Conservation (phyloP, 768 basidiomycete genomes). For the Royoungia palumana region DNA sequence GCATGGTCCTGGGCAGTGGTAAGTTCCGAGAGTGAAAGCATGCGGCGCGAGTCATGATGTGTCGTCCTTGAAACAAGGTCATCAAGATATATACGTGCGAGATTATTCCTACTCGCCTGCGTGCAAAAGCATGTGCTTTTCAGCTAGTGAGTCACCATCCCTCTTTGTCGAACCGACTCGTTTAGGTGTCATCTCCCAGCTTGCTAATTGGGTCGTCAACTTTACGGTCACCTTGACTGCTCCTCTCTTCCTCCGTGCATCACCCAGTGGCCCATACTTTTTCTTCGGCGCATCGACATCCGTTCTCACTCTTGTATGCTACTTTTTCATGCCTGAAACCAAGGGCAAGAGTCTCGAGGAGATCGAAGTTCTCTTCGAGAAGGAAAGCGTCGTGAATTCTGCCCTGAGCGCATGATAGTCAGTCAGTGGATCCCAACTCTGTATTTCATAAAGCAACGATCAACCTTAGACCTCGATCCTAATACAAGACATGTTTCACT, state of each 20-base stretch:
- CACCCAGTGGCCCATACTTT: slow-evolving; percentile 47
- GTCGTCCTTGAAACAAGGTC: slow-evolving; percentile 16
- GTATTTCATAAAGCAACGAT: too few species aligned
- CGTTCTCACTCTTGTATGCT: slow-evolving; percentile 37
- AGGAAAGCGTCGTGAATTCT: background rate
- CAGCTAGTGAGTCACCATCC: slow-evolving; percentile 38
- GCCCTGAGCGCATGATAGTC: background rate
- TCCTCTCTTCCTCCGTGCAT: slow-evolving; percentile 43
- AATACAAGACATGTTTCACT: too few species aligned
- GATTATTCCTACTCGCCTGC: slow-evolving; percentile 46
- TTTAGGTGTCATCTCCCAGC: slow-evolving; percentile 14
- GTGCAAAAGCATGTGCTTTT: slow-evolving; percentile 41
- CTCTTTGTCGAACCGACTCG: background rate
- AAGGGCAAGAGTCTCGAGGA: slow-evolving; percentile 43
- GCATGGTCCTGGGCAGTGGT: slow-evolving; percentile 45
- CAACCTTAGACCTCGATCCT: too few species aligned
- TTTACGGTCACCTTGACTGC: slow-evolving; percentile 44
- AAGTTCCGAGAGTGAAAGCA: slow-evolving; percentile 1
- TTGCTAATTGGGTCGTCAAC: slow-evolving; percentile 35
- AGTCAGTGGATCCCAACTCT: background rate
- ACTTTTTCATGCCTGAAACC: slow-evolving; percentile 43
- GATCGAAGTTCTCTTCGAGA: slow-evolving; percentile 38
- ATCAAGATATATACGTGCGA: slow-evolving; percentile 42
- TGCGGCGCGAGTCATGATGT: background rate
- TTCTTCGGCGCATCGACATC: slow-evolving; percentile 39